phyloP scores from a whole-genome alignment of 306 rosid species.

The Hylodesmum podocarpum region DNA sequence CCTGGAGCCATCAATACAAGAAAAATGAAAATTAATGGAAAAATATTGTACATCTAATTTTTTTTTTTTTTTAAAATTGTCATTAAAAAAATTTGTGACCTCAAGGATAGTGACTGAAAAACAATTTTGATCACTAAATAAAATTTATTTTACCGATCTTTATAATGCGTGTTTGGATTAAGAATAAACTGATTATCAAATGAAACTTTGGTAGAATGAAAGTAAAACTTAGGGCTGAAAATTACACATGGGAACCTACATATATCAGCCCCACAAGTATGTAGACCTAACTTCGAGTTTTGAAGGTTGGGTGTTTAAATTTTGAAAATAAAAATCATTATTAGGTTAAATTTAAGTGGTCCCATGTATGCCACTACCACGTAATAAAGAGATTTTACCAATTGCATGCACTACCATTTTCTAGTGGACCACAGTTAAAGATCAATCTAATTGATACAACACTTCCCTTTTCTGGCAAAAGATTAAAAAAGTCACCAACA shows the following conservation, averaged over 20 bases:
- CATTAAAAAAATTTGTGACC: too few relatives aligned
- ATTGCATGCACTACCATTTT: background rate
- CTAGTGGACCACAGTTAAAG: constrained; percentile 21
- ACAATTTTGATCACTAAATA: too few relatives aligned
- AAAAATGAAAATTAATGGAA: too few relatives aligned
- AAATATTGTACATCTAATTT: too few relatives aligned
- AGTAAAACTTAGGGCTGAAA: background rate
- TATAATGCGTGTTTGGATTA: background rate
- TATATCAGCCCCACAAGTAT: background rate
- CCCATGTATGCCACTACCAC: background rate
- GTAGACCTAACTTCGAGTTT: background rate
- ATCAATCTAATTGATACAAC: background rate
- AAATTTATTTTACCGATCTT: too few relatives aligned
- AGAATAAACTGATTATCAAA: background rate
- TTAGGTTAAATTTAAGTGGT: background rate
- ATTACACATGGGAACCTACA: background rate
- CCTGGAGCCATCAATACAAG: too few relatives aligned
- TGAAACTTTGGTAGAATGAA: background rate
- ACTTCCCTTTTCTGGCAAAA: background rate
- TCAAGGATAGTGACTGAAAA: too few relatives aligned
- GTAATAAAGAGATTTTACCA: constrained; percentile 1
- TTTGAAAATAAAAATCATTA: background rate
- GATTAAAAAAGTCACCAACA: background rate
- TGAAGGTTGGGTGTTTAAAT: background rate
- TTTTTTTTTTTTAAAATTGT: too few relatives aligned